Percentiles rank a stretch among this genome's conserved stretches.
Evolutionary conservation across 225 moss, liverwort and hornwort genomes (phyloP).

Genomic region (Bryum argenteum): DNA sequence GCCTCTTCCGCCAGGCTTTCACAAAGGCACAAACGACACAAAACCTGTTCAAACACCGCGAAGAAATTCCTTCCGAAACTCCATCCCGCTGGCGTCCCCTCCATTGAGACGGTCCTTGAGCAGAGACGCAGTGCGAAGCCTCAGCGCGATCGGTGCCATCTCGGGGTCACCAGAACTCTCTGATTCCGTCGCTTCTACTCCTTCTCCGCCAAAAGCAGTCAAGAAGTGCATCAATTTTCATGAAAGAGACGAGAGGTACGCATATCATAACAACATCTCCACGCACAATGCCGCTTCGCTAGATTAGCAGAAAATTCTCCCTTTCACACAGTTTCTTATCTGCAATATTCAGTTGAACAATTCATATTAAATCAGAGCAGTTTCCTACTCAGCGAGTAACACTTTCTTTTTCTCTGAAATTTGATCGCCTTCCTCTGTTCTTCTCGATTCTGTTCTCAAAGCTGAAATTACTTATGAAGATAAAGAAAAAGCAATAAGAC

Average conservation of each 20-base stretch:
- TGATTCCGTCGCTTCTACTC: slow-evolving; percentile 22
- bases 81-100: slow-evolving; percentile 41
- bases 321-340: not conserved
- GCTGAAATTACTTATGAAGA: not conserved
- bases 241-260: slow-evolving; percentile 53
- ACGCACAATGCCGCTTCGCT: not conserved
- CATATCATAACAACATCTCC: not conserved
- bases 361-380: no score
- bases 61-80: slow-evolving; percentile 20
- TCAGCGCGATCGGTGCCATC: slow-evolving; percentile 19
- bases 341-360: not conserved
- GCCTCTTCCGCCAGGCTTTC: slow-evolving; percentile 53
- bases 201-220: slow-evolving; percentile 29
- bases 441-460: not conserved
- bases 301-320: not conserved
- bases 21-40: slow-evolving; percentile 67
- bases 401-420: no score
- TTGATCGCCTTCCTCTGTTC: not conserved
- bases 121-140: slow-evolving; percentile 31
- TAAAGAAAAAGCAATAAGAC: not conserved
- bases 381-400: no score
- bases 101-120: slow-evolving; percentile 39
- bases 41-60: slow-evolving; percentile 45
- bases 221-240: slow-evolving; percentile 36
- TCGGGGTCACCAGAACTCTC: slow-evolving; percentile 17